Conservation (phyloP, 2,329 filamentous ascomycete species). For the Alternaria sp. region DNA sequence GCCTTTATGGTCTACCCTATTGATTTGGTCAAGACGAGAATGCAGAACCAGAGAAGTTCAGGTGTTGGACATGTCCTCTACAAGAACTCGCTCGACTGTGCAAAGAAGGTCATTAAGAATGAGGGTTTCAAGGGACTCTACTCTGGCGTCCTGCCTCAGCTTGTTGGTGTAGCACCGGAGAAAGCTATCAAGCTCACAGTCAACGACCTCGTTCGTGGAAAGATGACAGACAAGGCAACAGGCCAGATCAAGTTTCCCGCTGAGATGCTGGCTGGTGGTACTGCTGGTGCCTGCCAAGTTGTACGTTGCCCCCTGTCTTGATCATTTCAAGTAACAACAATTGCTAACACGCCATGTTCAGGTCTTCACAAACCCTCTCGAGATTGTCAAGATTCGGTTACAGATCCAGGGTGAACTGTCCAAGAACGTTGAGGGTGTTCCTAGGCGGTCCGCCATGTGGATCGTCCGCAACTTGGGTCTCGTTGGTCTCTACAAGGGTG, state of each 20-base stretch:
- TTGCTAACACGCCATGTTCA: constrained; percentile 46
- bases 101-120: constrained; percentile 89
- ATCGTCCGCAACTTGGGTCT: constrained; percentile 95
- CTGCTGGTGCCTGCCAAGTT: constrained; percentile 93
- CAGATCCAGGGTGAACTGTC: constrained; percentile 97
- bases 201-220: constrained; percentile 86
- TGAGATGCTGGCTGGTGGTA: constrained; percentile 87
- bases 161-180: constrained; percentile 97
- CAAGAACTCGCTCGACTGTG: constrained; percentile 97
- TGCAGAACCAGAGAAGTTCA: constrained; percentile 90
- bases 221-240: constrained; percentile 75
- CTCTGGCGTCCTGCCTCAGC: constrained; percentile 91
- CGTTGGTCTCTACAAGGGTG: constrained; percentile 94
- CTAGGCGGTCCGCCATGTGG: constrained; percentile 94
- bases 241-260: constrained; percentile 74
- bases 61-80: constrained; percentile 88
- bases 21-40: constrained; percentile 95
- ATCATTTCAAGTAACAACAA: background rate
- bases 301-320: constrained; percentile 62
- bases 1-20: constrained; percentile 99
- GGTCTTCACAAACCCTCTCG: constrained; percentile 97
- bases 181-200: constrained; percentile 99
- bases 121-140: constrained; percentile 91
- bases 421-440: constrained; percentile 82
- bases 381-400: constrained; percentile 98